Evolutionary conservation across 2,329 filamentous ascomycete genomes (phyloP), one percentile per base, ranked within the genome.

Genomic region (Alternaria viburni): DNA sequence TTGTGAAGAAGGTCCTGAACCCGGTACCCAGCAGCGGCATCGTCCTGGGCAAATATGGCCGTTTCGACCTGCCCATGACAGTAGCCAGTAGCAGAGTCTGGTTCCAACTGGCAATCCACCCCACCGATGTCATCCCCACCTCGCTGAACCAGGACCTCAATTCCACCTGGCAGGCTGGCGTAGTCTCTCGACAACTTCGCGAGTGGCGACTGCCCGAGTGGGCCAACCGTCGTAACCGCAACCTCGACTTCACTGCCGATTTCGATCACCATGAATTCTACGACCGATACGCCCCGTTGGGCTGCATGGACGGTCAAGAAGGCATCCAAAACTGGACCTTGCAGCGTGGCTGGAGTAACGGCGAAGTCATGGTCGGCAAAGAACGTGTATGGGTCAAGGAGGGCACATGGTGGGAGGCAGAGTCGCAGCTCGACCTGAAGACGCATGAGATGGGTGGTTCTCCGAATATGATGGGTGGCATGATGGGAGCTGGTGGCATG

Each of bases 331-430:
- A 88, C 73, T 99, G 95, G 93, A 86, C 96, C 61, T 86, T 98
- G 54, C 94, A 98, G 81, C 90, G 96, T 62, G 96, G 96, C 2
- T 99, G 96, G 96, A 97, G 93, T 82, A 99, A 99, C 71, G 96
- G 96, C 43, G 96, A 98, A 81, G 93, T 98, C 2, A 89, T 97
- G 6, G 85, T 98, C 30, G 96, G 96, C 59, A 90, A 89, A 61
- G 93, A 98, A 79, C 91, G 96, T 30, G 89, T 99, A 45, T 99
- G 96, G 96, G 94, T 98, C 84, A 89, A 95, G 54, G 96, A 99
- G 80, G 87, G 84, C 61, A 92, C 94, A 3, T 99, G 96, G 95
- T 98, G 95, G 95, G 95, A 98, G 80, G 95, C 94, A 6, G 96
- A 99, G 82, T 92, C 88, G 65, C 97, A 97, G 91, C 89, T 98